Conservation (phyloP, 371 early-diverging fungal species). For the Chytridiales sp. region DNA sequence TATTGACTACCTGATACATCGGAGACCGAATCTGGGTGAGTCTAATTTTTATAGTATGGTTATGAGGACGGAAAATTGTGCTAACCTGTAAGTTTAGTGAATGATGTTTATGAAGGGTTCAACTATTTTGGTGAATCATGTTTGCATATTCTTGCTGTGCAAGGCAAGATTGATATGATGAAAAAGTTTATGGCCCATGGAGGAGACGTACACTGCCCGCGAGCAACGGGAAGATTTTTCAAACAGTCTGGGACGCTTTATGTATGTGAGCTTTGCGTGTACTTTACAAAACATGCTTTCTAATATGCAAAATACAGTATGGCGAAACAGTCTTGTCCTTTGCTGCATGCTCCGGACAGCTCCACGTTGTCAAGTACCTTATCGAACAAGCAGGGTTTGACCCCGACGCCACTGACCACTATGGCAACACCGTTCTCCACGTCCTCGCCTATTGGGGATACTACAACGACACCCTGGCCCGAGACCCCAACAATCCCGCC, state of each 20-base stretch:
- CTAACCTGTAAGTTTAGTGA: slow-evolving; percentile 13
- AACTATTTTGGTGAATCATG: slow-evolving; percentile 23
- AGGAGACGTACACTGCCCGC: slow-evolving; percentile 20
- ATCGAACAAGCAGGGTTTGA: slow-evolving; percentile 18
- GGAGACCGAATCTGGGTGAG: no score
- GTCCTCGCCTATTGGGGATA: slow-evolving; percentile 34
- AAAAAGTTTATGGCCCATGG: not conserved
- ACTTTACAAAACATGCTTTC: not conserved
- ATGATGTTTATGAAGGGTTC: slow-evolving; percentile 18
- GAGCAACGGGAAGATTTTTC: slow-evolving; percentile 23
- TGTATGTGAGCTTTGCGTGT: slow-evolving; percentile 5
- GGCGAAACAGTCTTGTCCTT: slow-evolving; percentile 32
- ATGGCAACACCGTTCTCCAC: slow-evolving; percentile 34
- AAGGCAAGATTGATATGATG: not conserved
- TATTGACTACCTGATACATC: no score
- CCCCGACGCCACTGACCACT: slow-evolving; percentile 18
- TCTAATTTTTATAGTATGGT: no score
- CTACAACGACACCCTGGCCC: slow-evolving; percentile 14
- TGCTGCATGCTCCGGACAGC: slow-evolving; percentile 28
- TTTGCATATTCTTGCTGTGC: slow-evolving; percentile 20
- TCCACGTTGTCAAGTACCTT: slow-evolving; percentile 24
- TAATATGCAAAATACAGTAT: not conserved
- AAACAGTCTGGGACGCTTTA: not conserved
- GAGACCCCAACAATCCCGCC: not conserved
- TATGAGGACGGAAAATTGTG: no score